Base-by-base conservation (phyloP, 768 basidiomycete species). In the Lactarius sp. region DNA sequence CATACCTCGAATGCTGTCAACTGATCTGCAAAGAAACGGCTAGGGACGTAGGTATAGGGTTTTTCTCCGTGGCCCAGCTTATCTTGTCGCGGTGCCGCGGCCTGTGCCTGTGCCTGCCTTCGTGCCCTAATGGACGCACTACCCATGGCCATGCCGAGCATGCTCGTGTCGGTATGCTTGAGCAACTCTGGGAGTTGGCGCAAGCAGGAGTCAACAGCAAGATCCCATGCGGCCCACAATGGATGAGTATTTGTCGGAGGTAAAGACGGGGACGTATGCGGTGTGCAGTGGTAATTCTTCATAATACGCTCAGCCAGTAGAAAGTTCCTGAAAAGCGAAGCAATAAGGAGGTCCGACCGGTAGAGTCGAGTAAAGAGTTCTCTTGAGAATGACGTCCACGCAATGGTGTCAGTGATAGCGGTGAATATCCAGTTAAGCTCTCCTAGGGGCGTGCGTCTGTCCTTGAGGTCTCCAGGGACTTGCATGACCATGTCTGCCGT, bases 381-480 rank as follows among this genome's bases (percentile, higher is more conserved):
- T 52, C 88, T 84, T 44, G 94, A 89, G 73, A 99, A 96, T 2
- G 93, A 92, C 14, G 95, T 95, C 97, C 97, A 99, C 7, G 97
- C 97, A 66, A 99, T 98, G 9, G 97, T 98, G 75, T 99, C 97
- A 16, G 97, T 98, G 60, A 99, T 92, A 39, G 96, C 94, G 1
- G 94, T 98, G 76, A 98, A 98, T 66, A 98, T 98, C 97, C 97
- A 99, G 73, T 96, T 97, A n/a, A 99, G 83, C 76, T 99, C 97
- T 56, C 97, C 97, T 0, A 99, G 79, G 1, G 97, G 95, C 0
- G 97, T 98, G 31, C 95, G 84, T 20, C 97, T 84, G 71, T 99
- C 97, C 75, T 96, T 97, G 64, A 98, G 83, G 72, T 98, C 95
- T 9, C 97, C 97, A 0, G 97, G 97, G 13, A 99, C 83, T 73